Evolutionary conservation across 352 stramenopile genomes (phyloP), one percentile per base, ranked within the genome.

Genomic region (Phytopythium mirpurense): DNA sequence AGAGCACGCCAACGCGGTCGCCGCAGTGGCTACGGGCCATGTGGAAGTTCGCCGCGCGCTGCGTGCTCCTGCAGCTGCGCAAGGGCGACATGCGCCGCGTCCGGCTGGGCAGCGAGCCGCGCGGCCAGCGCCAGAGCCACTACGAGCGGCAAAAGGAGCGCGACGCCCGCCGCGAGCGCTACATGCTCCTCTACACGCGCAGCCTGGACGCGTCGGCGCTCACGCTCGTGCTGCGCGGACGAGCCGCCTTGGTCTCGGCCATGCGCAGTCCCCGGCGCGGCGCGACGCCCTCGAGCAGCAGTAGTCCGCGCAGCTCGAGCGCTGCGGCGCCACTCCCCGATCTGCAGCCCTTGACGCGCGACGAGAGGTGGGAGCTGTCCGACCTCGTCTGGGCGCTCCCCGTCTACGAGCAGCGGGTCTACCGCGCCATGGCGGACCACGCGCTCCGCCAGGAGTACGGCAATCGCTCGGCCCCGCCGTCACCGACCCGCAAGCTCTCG

Each of bases 361-460:
- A 61, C 34, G 78, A 92, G 54, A 51, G 66, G 9, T 89, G 78
- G 76, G 69, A 84, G 59, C 58, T 88, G 14, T 92, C 81, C 0
- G 81, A 92, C 45, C 63, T 88, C 6, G 59, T 92, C 36, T 51
- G 70, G 14, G 46, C 62, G 18, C 68, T 87, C 37, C 15, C 62
- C 3, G 65, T 91, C 5, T 58, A 64, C 21, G 67, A 85, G 1
- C 78, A 86, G 60, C 69, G 73, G 10, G 52, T 67, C 31, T 80
- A 70, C 51, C 70, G 78, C n/a, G 63, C 69, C 18, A 50, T 76
- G 8, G 61, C 72, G 2, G 65, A 74, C 38, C 58, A 70, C 15
- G 48, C 63, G 12, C 60, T 88, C 11, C 78, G 71, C 19, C 51
- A 46, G 24, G 70, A 83, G 55, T 71, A 62, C 54, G 64, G 60